A percentile compares a stretch with the other conserved stretches of the same genome.
These are phyloP conservation scores for Acanthamoeba lenticulata DNA, from an alignment of 208 protist genomes.

Conservation along the genomic window DNA sequence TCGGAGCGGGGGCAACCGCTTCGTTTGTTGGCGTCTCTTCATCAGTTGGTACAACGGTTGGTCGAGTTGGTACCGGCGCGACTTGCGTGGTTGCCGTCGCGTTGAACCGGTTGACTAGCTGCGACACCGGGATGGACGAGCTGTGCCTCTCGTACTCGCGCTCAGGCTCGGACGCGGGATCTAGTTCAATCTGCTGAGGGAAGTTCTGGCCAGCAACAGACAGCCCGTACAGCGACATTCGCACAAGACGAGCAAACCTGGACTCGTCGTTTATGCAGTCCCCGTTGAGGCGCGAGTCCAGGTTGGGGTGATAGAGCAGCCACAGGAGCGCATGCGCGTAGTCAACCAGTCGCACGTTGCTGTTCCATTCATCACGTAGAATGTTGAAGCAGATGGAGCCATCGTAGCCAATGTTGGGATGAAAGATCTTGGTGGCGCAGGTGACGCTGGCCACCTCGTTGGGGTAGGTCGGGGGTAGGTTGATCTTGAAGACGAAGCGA, in stretches of 20 bases:
- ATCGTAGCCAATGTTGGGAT: background rate
- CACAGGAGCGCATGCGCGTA: constrained; percentile 5
- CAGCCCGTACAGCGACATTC: background rate
- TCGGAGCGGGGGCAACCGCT: too few relatives aligned
- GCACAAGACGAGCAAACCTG: background rate
- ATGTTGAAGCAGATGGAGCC: constrained; percentile 11
- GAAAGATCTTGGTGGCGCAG: background rate
- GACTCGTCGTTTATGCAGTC: background rate
- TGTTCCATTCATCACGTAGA: background rate
- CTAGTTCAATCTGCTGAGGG: background rate
- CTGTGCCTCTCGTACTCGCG: too few relatives aligned
- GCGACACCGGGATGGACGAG: too few relatives aligned
- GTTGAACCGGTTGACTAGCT: too few relatives aligned
- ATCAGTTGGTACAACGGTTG: too few relatives aligned
- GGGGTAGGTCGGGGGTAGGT: background rate
- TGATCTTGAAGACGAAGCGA: background rate
- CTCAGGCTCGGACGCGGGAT: too few relatives aligned
- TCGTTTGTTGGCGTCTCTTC: too few relatives aligned
- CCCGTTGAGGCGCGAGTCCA: background rate
- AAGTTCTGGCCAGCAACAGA: background rate
- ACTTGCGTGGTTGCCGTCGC: too few relatives aligned
- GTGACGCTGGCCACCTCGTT: background rate
- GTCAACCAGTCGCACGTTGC: background rate
- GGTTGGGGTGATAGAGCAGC: constrained; percentile 25
- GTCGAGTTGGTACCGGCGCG: too few relatives aligned